A percentile compares a stretch with the other conserved stretches of the same genome.
Conservation (phyloP, 768 basidiomycete species). For the Leccinum fibrillosum region DNA sequence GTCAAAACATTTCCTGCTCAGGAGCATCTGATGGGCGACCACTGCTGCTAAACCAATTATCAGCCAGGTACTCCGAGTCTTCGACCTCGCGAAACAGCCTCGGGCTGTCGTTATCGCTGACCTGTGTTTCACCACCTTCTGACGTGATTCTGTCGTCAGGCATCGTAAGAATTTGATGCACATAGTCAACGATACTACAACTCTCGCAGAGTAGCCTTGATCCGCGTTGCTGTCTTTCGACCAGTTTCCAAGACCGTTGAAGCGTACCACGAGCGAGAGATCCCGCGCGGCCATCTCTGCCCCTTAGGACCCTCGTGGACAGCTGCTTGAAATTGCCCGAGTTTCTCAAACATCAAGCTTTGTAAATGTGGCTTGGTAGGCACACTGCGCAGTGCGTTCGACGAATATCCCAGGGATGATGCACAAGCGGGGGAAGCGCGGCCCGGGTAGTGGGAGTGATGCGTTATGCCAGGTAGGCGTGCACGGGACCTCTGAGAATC, state of each 20-base stretch:
- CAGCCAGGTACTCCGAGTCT: neutral
- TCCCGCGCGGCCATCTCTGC: no score
- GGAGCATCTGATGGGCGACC: neutral
- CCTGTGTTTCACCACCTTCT: neutral
- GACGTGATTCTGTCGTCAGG: neutral
- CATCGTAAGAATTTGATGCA: neutral
- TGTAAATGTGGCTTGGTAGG: no score
- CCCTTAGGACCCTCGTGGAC: no score
- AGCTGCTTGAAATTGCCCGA: no score
- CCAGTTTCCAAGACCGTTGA: no score
- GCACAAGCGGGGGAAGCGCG: constrained; percentile 56
- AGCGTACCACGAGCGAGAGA: no score
- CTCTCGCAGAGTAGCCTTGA: no score
- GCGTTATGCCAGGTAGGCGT: constrained; percentile 42
- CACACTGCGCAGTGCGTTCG: no score
- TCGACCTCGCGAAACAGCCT: neutral
- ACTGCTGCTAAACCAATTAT: neutral
- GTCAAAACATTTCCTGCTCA: neutral
- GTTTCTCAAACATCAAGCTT: no score
- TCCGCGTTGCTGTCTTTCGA: no score
- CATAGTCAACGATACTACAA: neutral
- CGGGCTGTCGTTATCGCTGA: neutral
- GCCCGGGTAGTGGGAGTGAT: constrained; percentile 42
- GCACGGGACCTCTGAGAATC: constrained; percentile 43
- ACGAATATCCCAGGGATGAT: neutral